These are phyloP conservation scores for Exophiala xenobiotica DNA, from an alignment of 2,329 filamentous ascomycete species.

Conservation along the genomic window DNA sequence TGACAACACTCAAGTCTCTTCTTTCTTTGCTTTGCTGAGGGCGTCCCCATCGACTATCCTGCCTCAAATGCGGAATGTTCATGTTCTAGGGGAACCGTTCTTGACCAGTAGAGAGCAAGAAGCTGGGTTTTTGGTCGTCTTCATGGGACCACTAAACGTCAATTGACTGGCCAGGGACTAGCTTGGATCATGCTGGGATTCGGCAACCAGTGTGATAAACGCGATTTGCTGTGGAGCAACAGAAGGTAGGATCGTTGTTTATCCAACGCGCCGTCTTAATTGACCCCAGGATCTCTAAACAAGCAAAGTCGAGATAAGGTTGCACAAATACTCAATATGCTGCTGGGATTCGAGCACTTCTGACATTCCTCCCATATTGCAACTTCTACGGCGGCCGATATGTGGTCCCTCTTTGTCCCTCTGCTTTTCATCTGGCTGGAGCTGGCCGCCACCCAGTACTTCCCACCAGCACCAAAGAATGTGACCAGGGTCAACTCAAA, in stretches of 20 bases:
- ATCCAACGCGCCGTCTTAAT: background rate
- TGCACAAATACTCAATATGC: background rate
- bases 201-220: background rate
- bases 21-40: no score
- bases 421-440: background rate
- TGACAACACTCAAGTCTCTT: no score
- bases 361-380: background rate
- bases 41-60: no score
- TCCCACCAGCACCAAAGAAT: constrained; percentile 44
- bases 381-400: background rate
- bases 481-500: constrained; percentile 44
- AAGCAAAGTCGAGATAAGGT: background rate
- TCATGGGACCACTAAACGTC: no score
- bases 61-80: no score
- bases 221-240: background rate
- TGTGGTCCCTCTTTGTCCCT: background rate
- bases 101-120: no score
- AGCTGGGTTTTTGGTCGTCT: no score
- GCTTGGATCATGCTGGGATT: no score
- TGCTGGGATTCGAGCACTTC: background rate
- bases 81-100: no score
- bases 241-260: background rate
- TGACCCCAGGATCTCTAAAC: background rate
- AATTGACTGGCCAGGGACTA: background rate
- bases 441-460: constrained; percentile 28